Conservation (phyloP, 1,284 basidiomycete genomes). For the Ceratobasidium sp. region DNA sequence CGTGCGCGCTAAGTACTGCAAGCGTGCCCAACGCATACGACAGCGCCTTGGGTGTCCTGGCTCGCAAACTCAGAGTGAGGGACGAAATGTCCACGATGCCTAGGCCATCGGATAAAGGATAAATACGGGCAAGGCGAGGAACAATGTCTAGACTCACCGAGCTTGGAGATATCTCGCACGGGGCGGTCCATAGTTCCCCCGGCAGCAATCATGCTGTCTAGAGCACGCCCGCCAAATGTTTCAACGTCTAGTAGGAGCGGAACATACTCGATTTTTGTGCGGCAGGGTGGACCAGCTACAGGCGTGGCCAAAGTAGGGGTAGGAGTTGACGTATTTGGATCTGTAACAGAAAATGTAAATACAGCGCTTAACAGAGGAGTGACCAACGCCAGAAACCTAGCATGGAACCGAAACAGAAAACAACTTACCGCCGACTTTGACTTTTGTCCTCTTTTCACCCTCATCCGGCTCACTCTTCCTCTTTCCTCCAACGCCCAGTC, state of each 20-base stretch:
- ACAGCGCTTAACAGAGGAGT: background rate
- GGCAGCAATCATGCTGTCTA: slow-evolving; percentile 75
- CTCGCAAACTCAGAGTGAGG: slow-evolving; percentile 90
- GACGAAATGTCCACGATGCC: slow-evolving; percentile 88
- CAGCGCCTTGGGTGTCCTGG: slow-evolving; percentile 84
- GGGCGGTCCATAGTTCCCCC: slow-evolving; percentile 63
- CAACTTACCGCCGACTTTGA: slow-evolving; percentile 26
- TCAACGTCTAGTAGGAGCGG: slow-evolving; percentile 83
- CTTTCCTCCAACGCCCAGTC: slow-evolving; percentile 10
- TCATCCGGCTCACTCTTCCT: slow-evolving; percentile 37
- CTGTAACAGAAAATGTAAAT: background rate
- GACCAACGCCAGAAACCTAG: too few relatives aligned
- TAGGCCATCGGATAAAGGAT: slow-evolving; percentile 53
- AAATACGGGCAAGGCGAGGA: background rate
- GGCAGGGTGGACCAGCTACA: slow-evolving; percentile 55
- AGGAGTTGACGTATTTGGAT: slow-evolving; percentile 7
- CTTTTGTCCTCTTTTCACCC: slow-evolving; percentile 31
- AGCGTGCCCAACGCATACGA: slow-evolving; percentile 92
- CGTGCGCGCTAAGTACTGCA: slow-evolving; percentile 85
- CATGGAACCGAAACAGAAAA: background rate
- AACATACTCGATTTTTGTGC: slow-evolving; percentile 91
- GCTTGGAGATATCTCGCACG: slow-evolving; percentile 80
- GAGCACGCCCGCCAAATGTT: slow-evolving; percentile 88
- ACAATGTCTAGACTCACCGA: slow-evolving; percentile 60
- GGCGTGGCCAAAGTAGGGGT: slow-evolving; percentile 11